Conservation (phyloP, 2,329 filamentous ascomycete species). For the Epichloe scottii region DNA sequence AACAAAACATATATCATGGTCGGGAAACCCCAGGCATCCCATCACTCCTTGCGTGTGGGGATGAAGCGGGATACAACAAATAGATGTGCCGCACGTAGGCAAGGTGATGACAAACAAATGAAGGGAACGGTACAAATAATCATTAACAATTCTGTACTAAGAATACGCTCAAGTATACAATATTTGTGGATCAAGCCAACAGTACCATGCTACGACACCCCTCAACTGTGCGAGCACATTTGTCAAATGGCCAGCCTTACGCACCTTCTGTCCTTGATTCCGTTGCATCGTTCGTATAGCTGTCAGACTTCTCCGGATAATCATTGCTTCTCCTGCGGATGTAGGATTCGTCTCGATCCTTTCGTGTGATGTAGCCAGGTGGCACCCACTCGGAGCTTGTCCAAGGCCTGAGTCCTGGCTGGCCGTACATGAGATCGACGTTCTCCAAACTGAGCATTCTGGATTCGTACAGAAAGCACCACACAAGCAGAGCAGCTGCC, state of each 20-base stretch:
- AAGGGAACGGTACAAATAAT: too few species aligned
- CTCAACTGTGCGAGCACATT: neutral
- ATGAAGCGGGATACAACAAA: too few species aligned
- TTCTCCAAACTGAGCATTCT: constrained; percentile 56
- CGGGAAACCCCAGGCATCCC: too few species aligned
- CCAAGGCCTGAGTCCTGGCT: constrained; percentile 45
- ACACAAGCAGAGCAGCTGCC: constrained; percentile 45
- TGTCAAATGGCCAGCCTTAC: neutral
- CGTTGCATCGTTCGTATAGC: constrained; percentile 1
- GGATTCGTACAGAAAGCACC: constrained; percentile 58
- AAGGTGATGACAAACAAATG: too few species aligned
- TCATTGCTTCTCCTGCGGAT: constrained; percentile 12
- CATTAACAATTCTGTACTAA: neutral
- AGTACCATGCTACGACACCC: neutral
- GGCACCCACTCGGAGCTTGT: constrained; percentile 42
- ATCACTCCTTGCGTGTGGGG: too few species aligned
- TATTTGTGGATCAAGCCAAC: neutral
- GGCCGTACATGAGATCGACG: constrained; percentile 58
- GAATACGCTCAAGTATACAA: neutral
- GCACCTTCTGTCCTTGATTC: constrained; percentile 5
- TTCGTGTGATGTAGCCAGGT: constrained; percentile 29
- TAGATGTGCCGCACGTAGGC: too few species aligned
- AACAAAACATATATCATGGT: too few species aligned
- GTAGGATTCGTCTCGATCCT: constrained; percentile 20
- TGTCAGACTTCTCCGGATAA: constrained; percentile 5